Evolutionary conservation across 2,329 filamentous ascomycete genomes (phyloP).

Genomic region (Phialophora verrucosa): DNA sequence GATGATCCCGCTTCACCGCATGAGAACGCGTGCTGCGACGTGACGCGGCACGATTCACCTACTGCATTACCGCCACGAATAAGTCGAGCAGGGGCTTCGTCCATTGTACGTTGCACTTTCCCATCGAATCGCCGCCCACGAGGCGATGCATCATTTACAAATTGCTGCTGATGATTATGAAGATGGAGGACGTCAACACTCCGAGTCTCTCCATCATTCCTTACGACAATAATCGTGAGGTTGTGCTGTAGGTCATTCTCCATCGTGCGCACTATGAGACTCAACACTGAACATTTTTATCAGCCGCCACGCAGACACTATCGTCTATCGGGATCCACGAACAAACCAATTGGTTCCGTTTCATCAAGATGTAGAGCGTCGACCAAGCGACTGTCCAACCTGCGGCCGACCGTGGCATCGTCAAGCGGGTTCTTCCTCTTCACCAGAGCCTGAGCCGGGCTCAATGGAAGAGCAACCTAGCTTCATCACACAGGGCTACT

Average conservation of each 20-base stretch:
- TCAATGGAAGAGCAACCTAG: conserved; percentile 55
- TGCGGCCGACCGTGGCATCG: conserved; percentile 75
- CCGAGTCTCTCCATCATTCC: conserved; percentile 38
- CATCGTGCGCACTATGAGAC: background rate
- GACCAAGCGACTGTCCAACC: conserved; percentile 76
- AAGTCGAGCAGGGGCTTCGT: conserved; percentile 3
- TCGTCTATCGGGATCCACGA: conserved; percentile 86
- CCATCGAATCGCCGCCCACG: background rate
- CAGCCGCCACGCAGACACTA: conserved; percentile 89
- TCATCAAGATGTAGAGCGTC: conserved; percentile 59
- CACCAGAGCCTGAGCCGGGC: conserved; percentile 46
- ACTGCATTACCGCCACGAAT: background rate
- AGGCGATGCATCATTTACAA: background rate
- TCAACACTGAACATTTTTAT: conserved; percentile 19
- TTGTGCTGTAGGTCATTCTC: conserved; percentile 50
- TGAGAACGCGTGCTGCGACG: background rate
- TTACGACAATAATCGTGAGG: conserved; percentile 49
- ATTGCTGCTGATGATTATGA: conserved; percentile 14
- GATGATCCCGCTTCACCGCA: background rate
- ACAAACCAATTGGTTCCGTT: conserved; percentile 79
- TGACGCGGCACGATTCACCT: conserved; percentile 14
- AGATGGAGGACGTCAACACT: conserved; percentile 32
- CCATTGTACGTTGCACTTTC: conserved; percentile 14
- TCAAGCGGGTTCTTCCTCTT: conserved; percentile 43
- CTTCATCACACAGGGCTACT: conserved; percentile 91